Evolutionary conservation across 805 yeast genomes (phyloP).

Genomic region (Nakazawaea siamensis): DNA sequence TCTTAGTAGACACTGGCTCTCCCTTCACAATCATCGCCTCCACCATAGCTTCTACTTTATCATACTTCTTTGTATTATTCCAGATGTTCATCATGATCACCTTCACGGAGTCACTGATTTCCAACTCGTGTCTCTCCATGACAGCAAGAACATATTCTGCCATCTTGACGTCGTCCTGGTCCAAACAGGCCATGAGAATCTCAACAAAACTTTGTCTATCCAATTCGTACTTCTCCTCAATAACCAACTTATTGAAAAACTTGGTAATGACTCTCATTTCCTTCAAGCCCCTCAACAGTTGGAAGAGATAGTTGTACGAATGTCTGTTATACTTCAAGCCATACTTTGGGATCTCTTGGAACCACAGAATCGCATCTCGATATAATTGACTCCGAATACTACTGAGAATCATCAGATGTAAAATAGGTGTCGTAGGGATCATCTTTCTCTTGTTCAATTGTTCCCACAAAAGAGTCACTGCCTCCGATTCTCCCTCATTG

Average conservation of each 20-base stretch:
- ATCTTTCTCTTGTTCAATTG: slow-evolving; percentile 37
- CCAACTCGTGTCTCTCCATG: background rate
- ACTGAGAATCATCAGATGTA: slow-evolving; percentile 37
- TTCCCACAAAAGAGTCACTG: slow-evolving; percentile 41
- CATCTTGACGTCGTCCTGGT: slow-evolving; percentile 1
- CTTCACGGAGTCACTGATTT: background rate
- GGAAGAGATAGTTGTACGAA: slow-evolving; percentile 27
- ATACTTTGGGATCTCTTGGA: slow-evolving; percentile 24
- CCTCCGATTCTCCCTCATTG: slow-evolving; percentile 33
- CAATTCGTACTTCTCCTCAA: slow-evolving; percentile 3
- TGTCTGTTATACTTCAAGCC: slow-evolving; percentile 19
- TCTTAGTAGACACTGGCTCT: slow-evolving; percentile 14
- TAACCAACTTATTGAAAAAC: slow-evolving; percentile 14
- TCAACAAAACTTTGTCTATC: slow-evolving; percentile 2
- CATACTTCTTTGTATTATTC: background rate
- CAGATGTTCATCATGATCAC: slow-evolving; percentile 7
- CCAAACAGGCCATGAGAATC: slow-evolving; percentile 9
- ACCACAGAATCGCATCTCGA: slow-evolving; percentile 27
- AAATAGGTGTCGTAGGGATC: slow-evolving; percentile 34
- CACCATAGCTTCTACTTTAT: slow-evolving; percentile 9
- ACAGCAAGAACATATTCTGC: slow-evolving; percentile 4
- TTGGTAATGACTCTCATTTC: slow-evolving; percentile 27
- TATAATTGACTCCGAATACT: slow-evolving; percentile 28
- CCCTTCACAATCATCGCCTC: slow-evolving; percentile 14
- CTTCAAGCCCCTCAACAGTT: slow-evolving; percentile 25